Evolutionary conservation across 352 stramenopile species (phyloP), one percentile per base, ranked within the genome.

Genomic region (Globisporangium iwayamae): DNA sequence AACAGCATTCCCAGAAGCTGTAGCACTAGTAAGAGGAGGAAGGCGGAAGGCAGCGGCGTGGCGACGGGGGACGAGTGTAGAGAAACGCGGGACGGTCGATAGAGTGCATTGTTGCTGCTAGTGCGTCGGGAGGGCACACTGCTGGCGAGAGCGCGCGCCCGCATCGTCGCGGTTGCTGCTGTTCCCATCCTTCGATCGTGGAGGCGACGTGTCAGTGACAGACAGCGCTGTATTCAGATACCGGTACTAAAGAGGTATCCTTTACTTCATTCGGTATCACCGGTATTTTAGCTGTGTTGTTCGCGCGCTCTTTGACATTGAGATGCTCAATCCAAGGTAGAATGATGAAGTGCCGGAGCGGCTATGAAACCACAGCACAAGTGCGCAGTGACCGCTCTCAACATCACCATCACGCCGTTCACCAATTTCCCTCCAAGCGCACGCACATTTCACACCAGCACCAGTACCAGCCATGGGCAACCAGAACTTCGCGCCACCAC

Each of bases 151-250:
- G 48, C 3, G 48, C 3, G 25, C 48, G 39, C 39, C 39, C 3
- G 39, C 39, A n/a, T 20, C 13, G 22, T 54, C 48, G 9, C 48
- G 14, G 25, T 13, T 18, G 48, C 28, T 54, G 22, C 11, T 14
- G n/a, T 46, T n/a, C 25, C 25, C 25, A 28, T 28, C 25, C 25
- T 46, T n/a, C 14, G 39, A 4, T n/a, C n/a, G 13, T 46, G 18
- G 18, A n/a, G 47, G 47, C 48, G 48, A 54, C 48, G 48, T 54
- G 48, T 54, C 48, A 18, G 48, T 34, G 13, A 6, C 50, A 56
- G 11, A 28, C 25, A 28, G 25, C 25, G 25, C 25, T 28, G 25
- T 28, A 28, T 28, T 28, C 25, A 28, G 25, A 28, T 28, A 28
- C 25, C 25, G 25, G 25, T 28, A 28, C 25, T 28, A 28, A 28